A percentile compares a stretch with the other conserved stretches of the same genome.
Evolutionary conservation across 768 basidiomycete genomes (phyloP).

Genomic region (Leccinum subgranulosum): DNA sequence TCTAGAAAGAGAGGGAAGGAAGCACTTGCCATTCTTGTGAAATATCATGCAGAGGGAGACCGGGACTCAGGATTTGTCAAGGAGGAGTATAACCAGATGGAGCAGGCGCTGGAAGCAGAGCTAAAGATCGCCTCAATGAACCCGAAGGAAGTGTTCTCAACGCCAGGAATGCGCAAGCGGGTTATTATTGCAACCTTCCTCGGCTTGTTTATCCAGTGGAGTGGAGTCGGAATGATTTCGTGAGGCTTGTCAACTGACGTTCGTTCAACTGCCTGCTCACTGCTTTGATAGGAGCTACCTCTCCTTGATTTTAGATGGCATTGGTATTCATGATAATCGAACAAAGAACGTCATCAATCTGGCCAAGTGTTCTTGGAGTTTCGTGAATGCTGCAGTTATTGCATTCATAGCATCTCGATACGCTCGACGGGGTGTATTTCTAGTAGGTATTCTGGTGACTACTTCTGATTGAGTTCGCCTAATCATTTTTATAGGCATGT

Average conservation of each 20-base stretch:
- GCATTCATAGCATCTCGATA: not conserved
- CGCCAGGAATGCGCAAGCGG: conserved; percentile 11
- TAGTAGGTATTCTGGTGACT: not conserved
- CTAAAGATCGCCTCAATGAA: not conserved
- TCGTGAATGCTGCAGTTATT: not conserved
- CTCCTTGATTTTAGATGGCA: conserved; percentile 8
- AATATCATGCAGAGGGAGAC: conserved; percentile 55
- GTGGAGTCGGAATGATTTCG: not conserved
- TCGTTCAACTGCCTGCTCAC: not conserved
- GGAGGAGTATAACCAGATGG: not conserved
- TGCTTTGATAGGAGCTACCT: conserved; percentile 5
- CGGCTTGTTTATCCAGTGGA: not conserved
- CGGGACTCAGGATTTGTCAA: not conserved
- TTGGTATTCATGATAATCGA: conserved; percentile 15
- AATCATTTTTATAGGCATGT: not conserved
- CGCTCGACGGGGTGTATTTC: not conserved
- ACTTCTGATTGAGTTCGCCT: not conserved
- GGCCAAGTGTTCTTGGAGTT: not conserved
- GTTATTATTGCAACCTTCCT: conserved; percentile 4
- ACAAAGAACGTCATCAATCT: conserved; percentile 17
- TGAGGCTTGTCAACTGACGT: not conserved
- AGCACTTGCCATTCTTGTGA: conserved; percentile 44
- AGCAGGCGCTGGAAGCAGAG: not conserved
- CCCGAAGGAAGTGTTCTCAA: not conserved
- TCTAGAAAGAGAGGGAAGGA: conserved; percentile 51